These are phyloP conservation scores for Rutidosis leptorrhynchoides DNA, from an alignment of 129 eudicot genomes.

Conservation along the genomic window DNA sequence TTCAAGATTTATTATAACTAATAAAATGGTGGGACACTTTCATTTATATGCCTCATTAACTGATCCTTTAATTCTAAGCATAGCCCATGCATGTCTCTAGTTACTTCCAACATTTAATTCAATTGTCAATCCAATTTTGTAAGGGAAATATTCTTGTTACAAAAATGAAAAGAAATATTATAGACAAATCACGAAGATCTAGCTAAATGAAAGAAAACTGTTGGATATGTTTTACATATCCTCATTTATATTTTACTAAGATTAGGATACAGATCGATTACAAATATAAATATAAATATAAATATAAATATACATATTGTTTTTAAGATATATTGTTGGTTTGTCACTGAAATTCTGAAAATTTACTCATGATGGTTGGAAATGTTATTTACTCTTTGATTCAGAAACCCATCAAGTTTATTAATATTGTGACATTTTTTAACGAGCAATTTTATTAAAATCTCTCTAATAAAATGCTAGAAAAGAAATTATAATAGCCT, in stretches of 20 bases:
- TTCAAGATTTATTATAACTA: conserved; percentile 10
- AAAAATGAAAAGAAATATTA: background rate
- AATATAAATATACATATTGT: too few relatives aligned
- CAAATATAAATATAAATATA: too few relatives aligned
- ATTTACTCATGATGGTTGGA: background rate
- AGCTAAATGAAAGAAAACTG: too few relatives aligned
- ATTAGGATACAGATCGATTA: too few relatives aligned
- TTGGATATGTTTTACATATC: too few relatives aligned
- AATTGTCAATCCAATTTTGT: background rate
- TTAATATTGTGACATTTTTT: too few relatives aligned
- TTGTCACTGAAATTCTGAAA: background rate
- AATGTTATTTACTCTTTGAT: background rate
- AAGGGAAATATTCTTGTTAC: background rate
- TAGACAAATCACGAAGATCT: too few relatives aligned
- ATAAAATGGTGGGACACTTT: conserved; percentile 33
- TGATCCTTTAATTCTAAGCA: conserved; percentile 31
- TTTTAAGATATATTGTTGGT: background rate
- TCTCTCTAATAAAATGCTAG: too few relatives aligned
- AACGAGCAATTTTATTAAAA: too few relatives aligned
- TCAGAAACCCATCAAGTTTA: too few relatives aligned
- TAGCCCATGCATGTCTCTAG: conserved; percentile 30
- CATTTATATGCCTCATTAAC: conserved; percentile 30
- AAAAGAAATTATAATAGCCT: too few relatives aligned
- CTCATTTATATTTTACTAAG: too few relatives aligned
- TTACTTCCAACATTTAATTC: conserved; percentile 20